Evolutionary conservation across 2,329 filamentous ascomycete genomes (phyloP), one percentile per base, ranked within the genome.

Genomic region (Myriosclerotinia duriaeana): DNA sequence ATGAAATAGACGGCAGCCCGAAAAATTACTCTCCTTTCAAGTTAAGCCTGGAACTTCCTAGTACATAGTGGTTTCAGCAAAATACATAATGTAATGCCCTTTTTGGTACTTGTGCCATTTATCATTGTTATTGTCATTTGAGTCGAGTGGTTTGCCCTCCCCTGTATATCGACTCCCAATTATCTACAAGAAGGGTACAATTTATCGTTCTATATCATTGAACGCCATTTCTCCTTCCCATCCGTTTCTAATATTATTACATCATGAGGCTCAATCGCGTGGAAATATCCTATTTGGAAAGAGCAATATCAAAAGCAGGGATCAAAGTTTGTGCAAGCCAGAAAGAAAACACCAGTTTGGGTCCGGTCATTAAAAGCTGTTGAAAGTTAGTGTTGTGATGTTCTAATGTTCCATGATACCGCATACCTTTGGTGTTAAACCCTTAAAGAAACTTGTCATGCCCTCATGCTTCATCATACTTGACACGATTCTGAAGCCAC

Each of bases 291-390:
- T 72, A 74, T 71, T 75, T 74, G 14, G 73, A 72, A n/a, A 77
- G 65, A 15, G 73, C 76, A 58, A 87, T 87, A 75, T 87, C 91
- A 79, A 98, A 98, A 50, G 93, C 90, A 62, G 95, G 95, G 77
- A 99, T 99, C 75, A 99, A 84, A 40, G 95, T 98, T 84, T 99
- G 95, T 67, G 95, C 95, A 77, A 99, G 87, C 95, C 95, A 99
- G 88, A 99, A 99, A 69, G 93, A 97, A 84, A 99, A 99, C 70
- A 98, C 95, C 69, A 99, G 86, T 86, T 99, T 99, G 70, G 95
- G 95, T 34, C 95, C 96, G 20, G 95, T 99, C 95, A 99, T 99
- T 76, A 99, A 85, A 71, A 99, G 87, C 89, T 88, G 68, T 67
- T 53, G 66, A 53, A 26, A n/a, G 53, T 73, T 64, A 72, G 66